Evolutionary conservation across 2,329 filamentous ascomycete genomes (phyloP).

Genomic region (Penicillium janthinellum): DNA sequence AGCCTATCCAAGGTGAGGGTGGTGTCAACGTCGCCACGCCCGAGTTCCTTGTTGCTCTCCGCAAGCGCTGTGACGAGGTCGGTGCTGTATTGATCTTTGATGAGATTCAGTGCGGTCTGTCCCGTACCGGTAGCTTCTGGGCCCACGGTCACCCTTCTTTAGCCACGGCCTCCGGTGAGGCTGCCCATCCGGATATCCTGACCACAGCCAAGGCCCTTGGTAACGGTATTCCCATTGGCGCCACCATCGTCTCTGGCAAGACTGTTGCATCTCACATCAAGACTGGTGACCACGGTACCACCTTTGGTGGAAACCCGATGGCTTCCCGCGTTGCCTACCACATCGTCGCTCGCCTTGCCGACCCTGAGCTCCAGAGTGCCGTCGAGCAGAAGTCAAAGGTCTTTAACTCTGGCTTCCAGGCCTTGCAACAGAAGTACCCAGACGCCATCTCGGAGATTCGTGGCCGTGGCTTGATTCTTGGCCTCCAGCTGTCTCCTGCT

Average conservation of each 20-base stretch:
- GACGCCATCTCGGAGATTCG: constrained; percentile 75
- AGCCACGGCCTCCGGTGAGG: constrained; percentile 47
- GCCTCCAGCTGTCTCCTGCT: constrained; percentile 77
- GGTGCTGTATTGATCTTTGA: constrained; percentile 91
- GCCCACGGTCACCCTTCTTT: constrained; percentile 73
- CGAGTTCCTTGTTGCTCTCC: constrained; percentile 83
- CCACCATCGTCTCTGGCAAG: constrained; percentile 67
- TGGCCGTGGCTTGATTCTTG: constrained; percentile 82
- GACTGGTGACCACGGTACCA: constrained; percentile 86
- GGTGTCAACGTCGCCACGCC: constrained; percentile 82
- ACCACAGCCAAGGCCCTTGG: constrained; percentile 95
- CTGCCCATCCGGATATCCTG: constrained; percentile 89
- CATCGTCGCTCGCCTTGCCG: constrained; percentile 75
- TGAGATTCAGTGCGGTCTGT: constrained; percentile 94
- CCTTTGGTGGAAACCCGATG: constrained; percentile 89
- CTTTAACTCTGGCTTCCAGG: constrained; percentile 61
- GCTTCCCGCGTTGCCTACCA: constrained; percentile 83
- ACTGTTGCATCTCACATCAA: constrained; percentile 69
- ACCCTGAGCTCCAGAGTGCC: constrained; percentile 66
- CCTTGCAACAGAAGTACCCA: constrained; percentile 64
- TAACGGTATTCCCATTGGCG: constrained; percentile 94
- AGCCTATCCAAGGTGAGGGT: constrained; percentile 97
- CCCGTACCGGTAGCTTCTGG: constrained; percentile 86
- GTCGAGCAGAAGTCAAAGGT: constrained; percentile 69
- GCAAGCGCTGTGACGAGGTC: constrained; percentile 79